Conservation (phyloP, 2,329 filamentous ascomycete species). For the Dactylellina drechsleri region DNA sequence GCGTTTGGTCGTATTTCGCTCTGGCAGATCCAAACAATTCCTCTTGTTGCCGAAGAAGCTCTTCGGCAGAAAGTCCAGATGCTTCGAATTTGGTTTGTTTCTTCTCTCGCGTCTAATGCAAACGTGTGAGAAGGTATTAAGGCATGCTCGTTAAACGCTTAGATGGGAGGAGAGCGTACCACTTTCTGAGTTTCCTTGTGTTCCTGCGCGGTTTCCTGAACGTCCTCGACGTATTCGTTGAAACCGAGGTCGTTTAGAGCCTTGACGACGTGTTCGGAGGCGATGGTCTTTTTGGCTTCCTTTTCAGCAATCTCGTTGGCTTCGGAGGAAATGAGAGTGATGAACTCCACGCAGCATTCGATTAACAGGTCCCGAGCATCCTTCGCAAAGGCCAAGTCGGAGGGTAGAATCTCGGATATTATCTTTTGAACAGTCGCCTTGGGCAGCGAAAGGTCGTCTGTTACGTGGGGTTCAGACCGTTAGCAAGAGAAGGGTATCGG, state of each 20-base stretch:
- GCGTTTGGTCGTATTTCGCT: conserved; percentile 72
- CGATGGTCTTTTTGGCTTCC: conserved; percentile 98
- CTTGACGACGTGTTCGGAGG: conserved; percentile 96
- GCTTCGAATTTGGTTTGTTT: conserved; percentile 97
- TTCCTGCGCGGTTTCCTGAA: conserved; percentile 84
- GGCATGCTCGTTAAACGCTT: background rate
- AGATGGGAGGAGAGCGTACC: conserved; percentile 51
- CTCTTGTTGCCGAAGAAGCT: conserved; percentile 86
- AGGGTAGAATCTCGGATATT: conserved; percentile 88
- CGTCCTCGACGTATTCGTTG: conserved; percentile 86
- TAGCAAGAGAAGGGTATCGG: background rate
- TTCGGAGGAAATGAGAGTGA: conserved; percentile 97
- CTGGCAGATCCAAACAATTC: conserved; percentile 87
- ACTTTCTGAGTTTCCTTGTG: conserved; percentile 95
- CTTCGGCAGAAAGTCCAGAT: conserved; percentile 89
- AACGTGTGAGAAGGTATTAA: too few species aligned
- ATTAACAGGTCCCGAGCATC: conserved; percentile 95
- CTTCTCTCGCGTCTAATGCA: conserved; percentile 83
- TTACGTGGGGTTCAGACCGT: conserved; percentile 62
- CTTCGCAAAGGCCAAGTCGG: conserved; percentile 87
- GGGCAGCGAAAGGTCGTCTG: conserved; percentile 70
- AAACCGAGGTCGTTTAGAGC: conserved; percentile 93
- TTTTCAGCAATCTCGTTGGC: conserved; percentile 99
- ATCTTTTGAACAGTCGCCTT: conserved; percentile 81
- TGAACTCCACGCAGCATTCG: conserved; percentile 99